These are phyloP conservation scores for Cercophora scortea DNA, from an alignment of 495 filamentous ascomycete genomes.

Conservation along the genomic window DNA sequence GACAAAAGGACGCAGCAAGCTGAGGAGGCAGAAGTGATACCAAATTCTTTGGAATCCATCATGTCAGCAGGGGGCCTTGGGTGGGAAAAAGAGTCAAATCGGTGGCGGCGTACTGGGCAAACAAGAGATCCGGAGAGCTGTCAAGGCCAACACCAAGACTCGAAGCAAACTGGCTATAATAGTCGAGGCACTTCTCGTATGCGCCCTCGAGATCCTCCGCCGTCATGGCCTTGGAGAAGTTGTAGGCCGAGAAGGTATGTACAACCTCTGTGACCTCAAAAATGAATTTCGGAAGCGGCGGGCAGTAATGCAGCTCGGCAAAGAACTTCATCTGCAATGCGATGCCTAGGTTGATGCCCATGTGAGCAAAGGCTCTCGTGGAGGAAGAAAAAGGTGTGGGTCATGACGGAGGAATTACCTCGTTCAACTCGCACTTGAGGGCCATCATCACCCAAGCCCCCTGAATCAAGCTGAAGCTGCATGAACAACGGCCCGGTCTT, in stretches of 20 bases:
- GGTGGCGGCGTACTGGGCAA: constrained; percentile 14
- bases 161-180: constrained; percentile 4
- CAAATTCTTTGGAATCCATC: constrained; percentile 10
- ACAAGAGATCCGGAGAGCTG: constrained; percentile 10
- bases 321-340: constrained; percentile 19
- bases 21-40: constrained; percentile 21
- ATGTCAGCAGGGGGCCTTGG: not conserved
- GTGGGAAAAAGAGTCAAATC: not conserved
- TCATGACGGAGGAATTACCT: constrained; percentile 5
- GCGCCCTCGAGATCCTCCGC: constrained; percentile 18
- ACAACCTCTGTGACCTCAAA: constrained; percentile 19
- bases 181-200: constrained; percentile 14
- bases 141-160: not conserved
- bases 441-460: constrained; percentile 12
- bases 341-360: constrained; percentile 8
- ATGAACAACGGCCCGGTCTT: constrained; percentile 20
- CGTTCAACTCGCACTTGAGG: constrained; percentile 16
- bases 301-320: constrained; percentile 13
- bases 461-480: constrained; percentile 10
- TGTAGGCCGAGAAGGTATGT: constrained; percentile 20
- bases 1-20: constrained; percentile 17
- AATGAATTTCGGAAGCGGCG: constrained; percentile 12
- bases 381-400: not conserved
- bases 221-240: constrained; percentile 19
- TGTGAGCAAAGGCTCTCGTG: not conserved